Conservation (phyloP, 805 yeast species). For the Torulaspora franciscae region DNA sequence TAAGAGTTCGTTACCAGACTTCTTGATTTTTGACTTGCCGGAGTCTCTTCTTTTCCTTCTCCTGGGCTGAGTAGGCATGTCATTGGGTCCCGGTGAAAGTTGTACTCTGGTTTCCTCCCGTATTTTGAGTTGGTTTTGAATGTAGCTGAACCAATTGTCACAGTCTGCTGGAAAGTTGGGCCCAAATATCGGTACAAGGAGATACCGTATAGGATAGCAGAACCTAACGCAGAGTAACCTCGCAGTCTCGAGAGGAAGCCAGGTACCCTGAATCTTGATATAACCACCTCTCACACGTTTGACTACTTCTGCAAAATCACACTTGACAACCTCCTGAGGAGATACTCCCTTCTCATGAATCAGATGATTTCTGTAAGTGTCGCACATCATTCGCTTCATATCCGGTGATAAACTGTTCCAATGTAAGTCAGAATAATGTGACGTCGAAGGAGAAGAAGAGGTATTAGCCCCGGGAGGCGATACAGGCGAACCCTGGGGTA, state of each 20-base stretch:
- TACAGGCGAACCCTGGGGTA: neutral
- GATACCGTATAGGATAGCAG: constrained; percentile 71
- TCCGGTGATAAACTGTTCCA: constrained; percentile 30
- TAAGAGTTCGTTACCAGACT: constrained; percentile 1
- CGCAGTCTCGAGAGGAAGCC: constrained; percentile 75
- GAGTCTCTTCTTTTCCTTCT: constrained; percentile 2
- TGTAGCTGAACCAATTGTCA: constrained; percentile 16
- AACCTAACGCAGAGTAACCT: constrained; percentile 63
- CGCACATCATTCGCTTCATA: constrained; percentile 17
- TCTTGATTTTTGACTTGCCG: neutral
- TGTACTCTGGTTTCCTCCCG: neutral
- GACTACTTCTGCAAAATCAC: constrained; percentile 26
- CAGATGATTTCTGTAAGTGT: constrained; percentile 15
- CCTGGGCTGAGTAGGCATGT: neutral
- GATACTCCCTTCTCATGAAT: constrained; percentile 10
- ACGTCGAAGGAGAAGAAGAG: neutral
- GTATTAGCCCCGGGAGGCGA: neutral
- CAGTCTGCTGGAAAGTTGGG: constrained; percentile 45
- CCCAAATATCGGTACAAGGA: constrained; percentile 79
- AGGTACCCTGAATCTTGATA: constrained; percentile 89
- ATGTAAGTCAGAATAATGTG: constrained; percentile 30
- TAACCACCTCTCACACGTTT: constrained; percentile 86
- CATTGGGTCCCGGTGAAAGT: neutral
- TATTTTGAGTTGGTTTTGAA: constrained; percentile 3
- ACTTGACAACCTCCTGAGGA: constrained; percentile 14